A percentile compares a stretch with the other conserved stretches of the same genome.
phyloP scores from a whole-genome alignment of 148 eudicot species.

The Talinum fruticosum region DNA sequence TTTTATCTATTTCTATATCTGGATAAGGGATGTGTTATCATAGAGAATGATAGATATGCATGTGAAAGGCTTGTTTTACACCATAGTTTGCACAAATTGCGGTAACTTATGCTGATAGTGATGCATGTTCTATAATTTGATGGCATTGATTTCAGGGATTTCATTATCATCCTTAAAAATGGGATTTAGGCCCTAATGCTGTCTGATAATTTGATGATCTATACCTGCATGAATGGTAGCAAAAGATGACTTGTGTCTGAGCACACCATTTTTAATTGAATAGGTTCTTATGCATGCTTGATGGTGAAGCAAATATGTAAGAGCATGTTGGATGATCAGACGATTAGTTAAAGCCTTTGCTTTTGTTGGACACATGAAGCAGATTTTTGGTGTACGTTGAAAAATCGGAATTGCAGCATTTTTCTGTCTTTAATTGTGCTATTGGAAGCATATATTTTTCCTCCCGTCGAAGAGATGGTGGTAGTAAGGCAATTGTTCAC shows the following conservation, averaged over 20 bases:
- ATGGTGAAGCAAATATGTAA: neutral
- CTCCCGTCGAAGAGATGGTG: neutral
- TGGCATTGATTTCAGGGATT: too few relatives aligned
- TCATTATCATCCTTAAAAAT: neutral
- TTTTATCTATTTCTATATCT: conserved; percentile 6
- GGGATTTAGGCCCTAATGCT: neutral
- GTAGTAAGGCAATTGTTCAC: neutral
- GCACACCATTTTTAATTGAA: neutral
- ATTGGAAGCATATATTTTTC: neutral
- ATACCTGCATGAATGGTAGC: neutral
- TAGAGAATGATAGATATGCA: neutral
- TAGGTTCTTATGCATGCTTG: neutral
- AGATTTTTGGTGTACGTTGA: neutral
- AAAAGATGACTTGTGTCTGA: neutral
- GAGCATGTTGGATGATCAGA: neutral
- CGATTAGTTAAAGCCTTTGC: neutral
- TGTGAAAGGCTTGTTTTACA: neutral
- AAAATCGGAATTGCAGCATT: neutral
- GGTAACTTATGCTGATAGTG: neutral
- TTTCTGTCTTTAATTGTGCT: neutral
- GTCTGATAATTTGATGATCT: neutral
- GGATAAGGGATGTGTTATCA: neutral
- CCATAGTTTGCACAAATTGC: neutral
- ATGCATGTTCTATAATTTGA: neutral
- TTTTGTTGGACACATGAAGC: neutral